Evolutionary conservation across 352 stramenopile species (phyloP), one percentile per base, ranked within the genome.

Genomic region (Blastocystis sp.): DNA sequence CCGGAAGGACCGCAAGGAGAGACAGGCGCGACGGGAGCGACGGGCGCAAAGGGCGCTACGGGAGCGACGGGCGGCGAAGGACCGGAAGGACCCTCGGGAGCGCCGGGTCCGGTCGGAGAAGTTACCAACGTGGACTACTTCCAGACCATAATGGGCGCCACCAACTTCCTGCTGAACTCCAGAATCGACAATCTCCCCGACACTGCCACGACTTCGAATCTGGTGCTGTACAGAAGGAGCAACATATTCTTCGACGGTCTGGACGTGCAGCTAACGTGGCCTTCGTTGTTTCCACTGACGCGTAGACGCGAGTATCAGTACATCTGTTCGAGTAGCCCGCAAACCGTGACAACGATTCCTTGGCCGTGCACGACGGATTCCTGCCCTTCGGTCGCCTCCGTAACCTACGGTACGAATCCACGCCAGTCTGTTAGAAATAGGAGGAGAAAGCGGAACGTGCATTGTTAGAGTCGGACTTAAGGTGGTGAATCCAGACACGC

Each of bases 351-450:
- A 16, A 55, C 45, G 45, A 55, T 16, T 19, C 12, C 51, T 4
- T 82, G 74, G 74, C 74, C 74, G 9, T 82, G 74, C 61, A 82
- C 41, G 3, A 35, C 63, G 1, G 19, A 33, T 33, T 82, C 74
- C 33, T 82, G 74, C 41, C 74, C 74, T 26, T 39, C 39, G n/a
- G 37, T 31, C 39, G 37, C 21, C 24, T 39, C 16, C n/a, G 29
- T 82, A 19, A 35, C 24, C 19, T 82, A 67, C 33, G 45, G 74
- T 82, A 67, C 24, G n/a, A 21, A 21, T 69, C 9, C 10, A 21
- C 50, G 24, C 29, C 12, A 21, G 9, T 29, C 12, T 59, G 50
- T 82, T 21, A 65, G 3, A 29, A 33, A 31, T 69, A 82, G 74
- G 65, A 41, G 51, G 26, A 31, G n/a, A 26, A 39, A 66, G 24